phyloP scores from a whole-genome alignment of 345 rosid species.

The Anacardium occidentale region DNA sequence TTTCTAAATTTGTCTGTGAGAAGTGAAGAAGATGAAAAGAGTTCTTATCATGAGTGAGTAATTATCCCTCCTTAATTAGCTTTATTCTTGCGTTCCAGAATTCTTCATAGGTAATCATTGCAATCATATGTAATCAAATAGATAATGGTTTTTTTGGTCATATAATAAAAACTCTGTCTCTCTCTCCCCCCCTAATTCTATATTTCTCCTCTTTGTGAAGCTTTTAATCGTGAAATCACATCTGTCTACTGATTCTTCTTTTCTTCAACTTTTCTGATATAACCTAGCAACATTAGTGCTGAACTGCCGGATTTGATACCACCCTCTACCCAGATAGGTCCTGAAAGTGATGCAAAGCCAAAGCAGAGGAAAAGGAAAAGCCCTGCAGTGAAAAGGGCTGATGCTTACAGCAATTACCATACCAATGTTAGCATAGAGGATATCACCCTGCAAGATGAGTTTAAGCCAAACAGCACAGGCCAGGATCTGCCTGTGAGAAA shows the following conservation, averaged over 20 bases:
- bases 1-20: not conserved
- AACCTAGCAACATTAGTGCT: not conserved
- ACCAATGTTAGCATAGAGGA: constrained; percentile 3
- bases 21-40: constrained; percentile 7
- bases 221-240: not conserved
- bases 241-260: not conserved
- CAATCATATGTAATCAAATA: too few relatives aligned
- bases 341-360: constrained; percentile 17
- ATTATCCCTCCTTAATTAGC: not conserved
- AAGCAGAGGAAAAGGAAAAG: constrained; percentile 26
- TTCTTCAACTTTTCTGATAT: not conserved
- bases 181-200: not conserved
- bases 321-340: constrained; percentile 2
- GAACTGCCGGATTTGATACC: not conserved
- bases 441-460: constrained; percentile 6
- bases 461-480: constrained; percentile 6
- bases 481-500: not conserved
- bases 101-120: too few relatives aligned
- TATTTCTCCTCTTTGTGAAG: not conserved
- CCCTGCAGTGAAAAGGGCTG: not conserved
- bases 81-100: not conserved
- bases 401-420: not conserved
- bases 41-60: constrained; percentile 7
- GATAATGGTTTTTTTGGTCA: not conserved
- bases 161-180: not conserved